Conservation (phyloP, 106 monocot species). For the Cymbidium sinense region DNA sequence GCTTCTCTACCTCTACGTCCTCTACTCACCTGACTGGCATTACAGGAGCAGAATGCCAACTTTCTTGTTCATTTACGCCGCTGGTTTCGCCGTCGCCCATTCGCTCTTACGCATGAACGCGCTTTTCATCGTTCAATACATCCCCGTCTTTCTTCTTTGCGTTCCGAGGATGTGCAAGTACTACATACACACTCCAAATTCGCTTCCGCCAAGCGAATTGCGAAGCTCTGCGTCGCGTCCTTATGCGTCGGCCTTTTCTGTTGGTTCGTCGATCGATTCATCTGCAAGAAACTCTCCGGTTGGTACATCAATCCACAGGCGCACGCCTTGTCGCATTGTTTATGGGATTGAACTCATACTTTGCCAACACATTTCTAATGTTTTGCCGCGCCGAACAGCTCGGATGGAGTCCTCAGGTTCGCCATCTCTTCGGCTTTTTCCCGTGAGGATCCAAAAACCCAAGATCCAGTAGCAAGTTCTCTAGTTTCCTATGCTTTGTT, state of each 20-base stretch:
- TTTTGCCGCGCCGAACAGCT: constrained; percentile 76
- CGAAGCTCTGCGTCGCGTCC: constrained; percentile 49
- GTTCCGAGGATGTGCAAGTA: constrained; percentile 90
- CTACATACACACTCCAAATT: constrained; percentile 81
- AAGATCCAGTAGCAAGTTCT: constrained; percentile 24
- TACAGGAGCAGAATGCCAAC: constrained; percentile 83
- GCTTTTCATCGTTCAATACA: constrained; percentile 64
- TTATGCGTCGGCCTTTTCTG: constrained; percentile 44
- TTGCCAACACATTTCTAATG: constrained; percentile 78
- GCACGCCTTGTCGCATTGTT: constrained; percentile 85
- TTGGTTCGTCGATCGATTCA: constrained; percentile 53
- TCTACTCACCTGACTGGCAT: constrained; percentile 89
- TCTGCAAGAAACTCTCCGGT: constrained; percentile 41
- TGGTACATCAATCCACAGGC: constrained; percentile 79
- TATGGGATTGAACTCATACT: constrained; percentile 84
- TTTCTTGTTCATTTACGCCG: constrained; percentile 72
- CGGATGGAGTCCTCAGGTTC: constrained; percentile 58
- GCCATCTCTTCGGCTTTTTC: constrained; percentile 37
- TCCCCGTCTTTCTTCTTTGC: constrained; percentile 64
- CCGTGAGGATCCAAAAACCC: constrained; percentile 63
- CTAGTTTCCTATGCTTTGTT: not conserved
- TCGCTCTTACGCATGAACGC: constrained; percentile 36
- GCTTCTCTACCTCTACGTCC: constrained; percentile 72
- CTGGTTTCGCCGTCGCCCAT: constrained; percentile 48
- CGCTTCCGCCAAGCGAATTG: constrained; percentile 44